Conservation (phyloP, 352 stramenopile species). For the Globisporangium polare region DNA sequence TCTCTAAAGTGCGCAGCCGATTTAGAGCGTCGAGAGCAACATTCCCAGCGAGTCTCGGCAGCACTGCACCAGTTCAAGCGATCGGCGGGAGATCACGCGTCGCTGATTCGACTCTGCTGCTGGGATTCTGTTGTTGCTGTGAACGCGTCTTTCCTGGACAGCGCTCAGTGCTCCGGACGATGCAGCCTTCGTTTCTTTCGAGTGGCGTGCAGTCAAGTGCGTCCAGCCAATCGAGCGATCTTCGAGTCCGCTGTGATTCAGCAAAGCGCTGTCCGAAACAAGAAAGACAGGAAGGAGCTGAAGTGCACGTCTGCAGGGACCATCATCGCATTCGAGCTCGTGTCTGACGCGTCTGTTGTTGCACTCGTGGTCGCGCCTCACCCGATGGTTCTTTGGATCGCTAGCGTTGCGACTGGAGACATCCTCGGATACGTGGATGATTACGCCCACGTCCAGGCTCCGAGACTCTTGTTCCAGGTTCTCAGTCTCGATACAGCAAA, state of each 20-base stretch:
- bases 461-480: background rate
- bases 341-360: background rate
- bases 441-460: background rate
- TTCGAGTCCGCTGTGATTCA: slow-evolving; percentile 3
- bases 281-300: background rate
- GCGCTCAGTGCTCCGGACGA: slow-evolving; percentile 12
- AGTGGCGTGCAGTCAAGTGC: slow-evolving; percentile 11
- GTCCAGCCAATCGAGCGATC: slow-evolving; percentile 16
- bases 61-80: slow-evolving; percentile 6
- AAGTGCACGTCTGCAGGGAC: background rate
- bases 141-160: slow-evolving; percentile 22
- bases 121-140: slow-evolving; percentile 26
- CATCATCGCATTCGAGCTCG: slow-evolving; percentile 2
- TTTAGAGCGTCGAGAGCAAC: background rate
- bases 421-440: slow-evolving; percentile 2
- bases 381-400: slow-evolving; percentile 4
- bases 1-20: background rate
- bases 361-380: background rate
- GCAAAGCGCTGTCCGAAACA: background rate
- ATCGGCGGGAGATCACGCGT: background rate
- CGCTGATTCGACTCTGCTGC: slow-evolving; percentile 13
- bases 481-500: background rate
- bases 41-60: background rate
- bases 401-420: background rate
- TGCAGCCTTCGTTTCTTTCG: slow-evolving; percentile 24